Evolutionary conservation across 2,329 filamentous ascomycete genomes (phyloP).

Genomic region (Colletotrichum brevisporum): DNA sequence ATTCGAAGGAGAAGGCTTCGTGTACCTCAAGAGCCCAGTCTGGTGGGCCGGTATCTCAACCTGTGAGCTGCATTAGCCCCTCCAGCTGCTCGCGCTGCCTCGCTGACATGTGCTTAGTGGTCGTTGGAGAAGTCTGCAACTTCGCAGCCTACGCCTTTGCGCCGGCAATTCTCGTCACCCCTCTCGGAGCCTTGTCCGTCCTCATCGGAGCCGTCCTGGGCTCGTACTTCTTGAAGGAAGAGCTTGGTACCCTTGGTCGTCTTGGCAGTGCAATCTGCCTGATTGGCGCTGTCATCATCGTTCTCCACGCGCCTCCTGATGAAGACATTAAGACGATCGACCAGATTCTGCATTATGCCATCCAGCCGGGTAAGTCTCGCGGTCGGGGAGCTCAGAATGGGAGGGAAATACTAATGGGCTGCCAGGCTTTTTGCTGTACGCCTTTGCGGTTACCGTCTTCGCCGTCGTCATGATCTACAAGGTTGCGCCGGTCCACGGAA

Average conservation of each 20-base stretch:
- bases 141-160: conserved; percentile 99
- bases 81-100: neutral
- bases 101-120: conserved; percentile 70
- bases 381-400: no score
- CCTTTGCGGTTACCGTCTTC: conserved; percentile 83
- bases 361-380: conserved; percentile 81
- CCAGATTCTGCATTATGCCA: conserved; percentile 89
- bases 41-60: conserved; percentile 98
- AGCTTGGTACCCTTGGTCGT: conserved; percentile 90
- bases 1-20: conserved; percentile 96
- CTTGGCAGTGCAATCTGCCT: conserved; percentile 96
- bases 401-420: conserved; percentile 23
- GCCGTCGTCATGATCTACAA: conserved; percentile 97
- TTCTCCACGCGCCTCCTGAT: conserved; percentile 95
- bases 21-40: conserved; percentile 92
- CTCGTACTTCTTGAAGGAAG: conserved; percentile 93
- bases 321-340: conserved; percentile 92
- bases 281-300: conserved; percentile 96
- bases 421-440: conserved; percentile 91
- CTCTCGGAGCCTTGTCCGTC: conserved; percentile 92
- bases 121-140: conserved; percentile 93
- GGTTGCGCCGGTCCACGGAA: conserved; percentile 89
- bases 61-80: conserved; percentile 69
- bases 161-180: conserved; percentile 97
- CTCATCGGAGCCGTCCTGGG: conserved; percentile 95